Conservation (phyloP, 345 rosid species). For the Melastoma malabathricum region DNA sequence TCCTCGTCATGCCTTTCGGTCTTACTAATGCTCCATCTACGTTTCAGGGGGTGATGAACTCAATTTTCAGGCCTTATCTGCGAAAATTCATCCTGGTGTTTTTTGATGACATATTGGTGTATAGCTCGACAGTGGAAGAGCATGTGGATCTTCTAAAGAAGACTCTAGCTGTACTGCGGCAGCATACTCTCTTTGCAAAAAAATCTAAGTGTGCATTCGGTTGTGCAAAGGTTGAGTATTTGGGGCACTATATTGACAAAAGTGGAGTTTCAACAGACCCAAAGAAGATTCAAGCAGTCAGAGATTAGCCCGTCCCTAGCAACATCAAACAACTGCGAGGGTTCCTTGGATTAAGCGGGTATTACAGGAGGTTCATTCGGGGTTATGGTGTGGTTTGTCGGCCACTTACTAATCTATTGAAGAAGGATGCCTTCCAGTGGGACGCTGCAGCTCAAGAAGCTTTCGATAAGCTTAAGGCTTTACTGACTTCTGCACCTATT, state of each 20-base stretch:
- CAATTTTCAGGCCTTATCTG: no score
- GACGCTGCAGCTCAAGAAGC: no score
- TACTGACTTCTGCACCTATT: no score
- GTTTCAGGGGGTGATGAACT: no score
- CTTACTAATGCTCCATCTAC: no score
- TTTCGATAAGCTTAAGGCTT: no score
- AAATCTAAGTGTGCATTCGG: background rate
- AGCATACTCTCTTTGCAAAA: background rate
- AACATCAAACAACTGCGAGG: background rate
- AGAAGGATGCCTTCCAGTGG: background rate
- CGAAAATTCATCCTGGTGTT: no score
- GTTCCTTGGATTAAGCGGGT: background rate
- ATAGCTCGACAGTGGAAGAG: no score
- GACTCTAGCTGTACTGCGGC: no score
- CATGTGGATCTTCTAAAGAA: no score
- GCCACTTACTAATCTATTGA: background rate
- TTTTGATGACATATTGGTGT: no score
- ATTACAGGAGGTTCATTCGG: background rate
- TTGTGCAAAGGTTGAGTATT: background rate
- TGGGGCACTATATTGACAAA: background rate
- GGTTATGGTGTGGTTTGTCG: background rate
- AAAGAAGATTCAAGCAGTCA: background rate
- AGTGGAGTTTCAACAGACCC: background rate
- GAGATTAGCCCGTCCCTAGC: background rate
- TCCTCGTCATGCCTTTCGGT: no score